Conservation (phyloP, 768 basidiomycete species). For the Lactarius pseudohatsudake region DNA sequence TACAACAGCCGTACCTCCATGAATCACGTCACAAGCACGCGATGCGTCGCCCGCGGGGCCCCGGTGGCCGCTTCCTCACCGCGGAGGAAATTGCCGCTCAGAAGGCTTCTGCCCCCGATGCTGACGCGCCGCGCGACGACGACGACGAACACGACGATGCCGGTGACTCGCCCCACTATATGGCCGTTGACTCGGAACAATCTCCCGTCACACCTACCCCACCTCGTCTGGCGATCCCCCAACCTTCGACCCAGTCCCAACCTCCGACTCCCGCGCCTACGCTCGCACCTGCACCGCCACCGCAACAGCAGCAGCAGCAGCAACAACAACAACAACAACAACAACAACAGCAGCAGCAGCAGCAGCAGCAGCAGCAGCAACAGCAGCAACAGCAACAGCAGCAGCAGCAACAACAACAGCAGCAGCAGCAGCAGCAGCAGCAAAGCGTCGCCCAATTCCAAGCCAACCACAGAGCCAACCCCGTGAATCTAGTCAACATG, state of each 20-base stretch:
- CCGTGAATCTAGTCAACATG: conserved; percentile 19
- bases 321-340: not conserved
- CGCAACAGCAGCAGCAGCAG: not conserved
- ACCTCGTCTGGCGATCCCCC: conserved; percentile 10
- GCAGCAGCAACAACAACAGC: not conserved
- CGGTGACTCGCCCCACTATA: conserved; percentile 26
- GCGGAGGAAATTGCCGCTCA: conserved; percentile 92
- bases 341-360: not conserved
- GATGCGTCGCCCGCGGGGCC: conserved; percentile 94
- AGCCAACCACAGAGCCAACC: conserved; percentile 8
- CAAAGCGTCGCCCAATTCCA: conserved; percentile 18
- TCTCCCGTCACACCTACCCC: conserved; percentile 17
- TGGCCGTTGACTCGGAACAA: conserved; percentile 17
- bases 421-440: conserved; percentile 16
- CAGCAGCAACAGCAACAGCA: not conserved
- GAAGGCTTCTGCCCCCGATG: conserved; percentile 46
- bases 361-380: not conserved
- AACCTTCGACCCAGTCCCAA: conserved; percentile 12
- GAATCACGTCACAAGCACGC: conserved; percentile 98
- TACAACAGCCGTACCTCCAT: conserved; percentile 86
- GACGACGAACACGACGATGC: conserved; percentile 51
- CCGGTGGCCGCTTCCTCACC: conserved; percentile 96
- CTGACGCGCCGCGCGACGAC: conserved; percentile 38
- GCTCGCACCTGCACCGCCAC: conserved; percentile 27
- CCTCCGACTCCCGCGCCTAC: conserved; percentile 12